Base-by-base conservation (phyloP, 768 basidiomycete species). In the Coprinopsis strossmayeri region DNA sequence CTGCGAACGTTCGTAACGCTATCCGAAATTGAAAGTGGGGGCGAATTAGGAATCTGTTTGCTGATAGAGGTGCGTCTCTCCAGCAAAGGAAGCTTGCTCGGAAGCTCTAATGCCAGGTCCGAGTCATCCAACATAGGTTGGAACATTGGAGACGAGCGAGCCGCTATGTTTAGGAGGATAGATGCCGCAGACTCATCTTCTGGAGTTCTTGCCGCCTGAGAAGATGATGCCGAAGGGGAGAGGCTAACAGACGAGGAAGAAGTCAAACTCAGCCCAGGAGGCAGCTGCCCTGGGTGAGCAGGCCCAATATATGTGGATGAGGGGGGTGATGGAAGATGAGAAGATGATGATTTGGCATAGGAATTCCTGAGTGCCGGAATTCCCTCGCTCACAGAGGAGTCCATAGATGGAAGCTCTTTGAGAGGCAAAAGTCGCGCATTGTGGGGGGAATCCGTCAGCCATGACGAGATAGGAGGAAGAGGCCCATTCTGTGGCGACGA, bases 141-240 rank as follows among this genome's bases (percentile, higher is more conserved):
- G 49, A 64, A 63, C 2, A 54, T 51, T 7, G 72, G 67, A 1
- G 72, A 67, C 54, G 77, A 74, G 52, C 51, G 20, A 24, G 46
- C 44, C 9, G 49, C 43, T 25, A 87, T 85, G 52, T 84, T 80
- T 32, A 87, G 62, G 12, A 86, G 61, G 51, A 87, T 65, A 2
- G 84, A 78, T 13, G 84, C 84, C 0, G 84, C 84, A 0, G 71
- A 74, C 64, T 87, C 81, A 58, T 88, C 85, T 46, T 87, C 85
- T 0, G 80, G 76, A 3, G 79, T 78, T 40, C 69, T 71, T n/a
- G n/a, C n/a, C 41, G 53, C 41, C 24, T 55, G 44, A 37, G 52
- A 42, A 46, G 50, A n/a, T n/a, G n/a, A n/a, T n/a, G n/a, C n/a
- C n/a, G n/a, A 11, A 30, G 30, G 47, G 15, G 34, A 11, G 46